Conservation (phyloP, 306 rosid species). For the Prunus fruticosa region DNA sequence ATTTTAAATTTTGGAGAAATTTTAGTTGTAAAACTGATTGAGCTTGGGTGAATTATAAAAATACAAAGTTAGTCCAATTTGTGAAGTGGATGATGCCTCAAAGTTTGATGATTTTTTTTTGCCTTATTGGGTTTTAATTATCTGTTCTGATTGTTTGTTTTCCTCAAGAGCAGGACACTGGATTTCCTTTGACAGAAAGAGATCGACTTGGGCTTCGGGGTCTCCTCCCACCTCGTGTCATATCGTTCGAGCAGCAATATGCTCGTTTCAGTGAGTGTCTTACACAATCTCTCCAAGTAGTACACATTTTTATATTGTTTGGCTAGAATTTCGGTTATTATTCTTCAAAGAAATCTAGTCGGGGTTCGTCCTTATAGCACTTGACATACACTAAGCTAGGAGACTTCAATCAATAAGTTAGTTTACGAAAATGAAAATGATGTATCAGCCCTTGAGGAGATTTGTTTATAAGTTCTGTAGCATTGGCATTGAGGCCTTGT, state of each 20-base stretch:
- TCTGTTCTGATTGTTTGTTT: constrained; percentile 11
- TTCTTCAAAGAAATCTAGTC: background rate
- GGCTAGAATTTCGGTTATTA: background rate
- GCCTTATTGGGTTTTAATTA: background rate
- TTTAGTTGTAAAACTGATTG: background rate
- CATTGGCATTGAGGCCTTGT: background rate
- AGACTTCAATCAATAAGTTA: background rate
- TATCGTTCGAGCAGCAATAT: constrained; percentile 94
- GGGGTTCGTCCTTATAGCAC: background rate
- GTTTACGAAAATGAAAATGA: background rate
- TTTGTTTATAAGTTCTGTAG: background rate
- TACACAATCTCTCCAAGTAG: constrained; percentile 2
- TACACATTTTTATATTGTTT: background rate
- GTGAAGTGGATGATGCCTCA: background rate
- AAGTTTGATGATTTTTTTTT: background rate
- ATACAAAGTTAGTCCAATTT: background rate
- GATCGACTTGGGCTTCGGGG: constrained; percentile 98
- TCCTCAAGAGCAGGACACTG: constrained; percentile 77
- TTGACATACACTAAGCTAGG: background rate
- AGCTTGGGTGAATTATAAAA: background rate
- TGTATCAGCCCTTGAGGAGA: background rate
- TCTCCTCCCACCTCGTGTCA: constrained; percentile 95
- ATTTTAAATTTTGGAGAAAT: background rate
- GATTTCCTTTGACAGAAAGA: constrained; percentile 91
- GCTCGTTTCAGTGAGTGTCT: constrained; percentile 78